Evolutionary conservation across 2,329 filamentous ascomycete genomes (phyloP).

Genomic region (Colletotrichum sp.): DNA sequence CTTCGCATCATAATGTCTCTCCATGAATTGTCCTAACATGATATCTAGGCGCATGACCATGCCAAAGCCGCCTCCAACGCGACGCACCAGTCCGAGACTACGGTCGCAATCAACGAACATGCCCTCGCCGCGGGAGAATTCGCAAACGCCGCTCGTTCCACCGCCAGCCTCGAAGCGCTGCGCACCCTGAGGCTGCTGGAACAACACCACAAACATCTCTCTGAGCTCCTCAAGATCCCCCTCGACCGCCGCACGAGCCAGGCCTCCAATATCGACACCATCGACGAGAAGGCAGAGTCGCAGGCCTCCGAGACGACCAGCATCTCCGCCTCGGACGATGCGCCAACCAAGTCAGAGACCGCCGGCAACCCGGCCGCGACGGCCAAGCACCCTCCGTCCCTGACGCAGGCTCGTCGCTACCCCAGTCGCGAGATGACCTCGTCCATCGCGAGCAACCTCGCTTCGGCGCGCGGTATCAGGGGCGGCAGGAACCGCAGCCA

Average conservation of each 20-base stretch:
- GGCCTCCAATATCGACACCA: slow-evolving; percentile 31
- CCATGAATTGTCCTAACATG: background rate
- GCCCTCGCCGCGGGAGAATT: slow-evolving; percentile 89
- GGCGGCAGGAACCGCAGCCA: slow-evolving; percentile 64
- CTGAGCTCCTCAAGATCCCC: slow-evolving; percentile 78
- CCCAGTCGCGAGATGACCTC: slow-evolving; percentile 74
- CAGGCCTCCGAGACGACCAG: slow-evolving; percentile 1
- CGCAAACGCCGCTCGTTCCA: slow-evolving; percentile 77
- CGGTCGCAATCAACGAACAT: slow-evolving; percentile 86
- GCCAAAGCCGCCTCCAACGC: slow-evolving; percentile 83
- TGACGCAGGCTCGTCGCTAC: slow-evolving; percentile 52
- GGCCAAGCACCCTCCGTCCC: slow-evolving; percentile 28
- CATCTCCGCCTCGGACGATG: background rate
- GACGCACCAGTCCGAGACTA: slow-evolving; percentile 75
- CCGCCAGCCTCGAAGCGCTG: slow-evolving; percentile 73
- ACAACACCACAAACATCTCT: slow-evolving; percentile 83
- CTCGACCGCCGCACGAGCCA: slow-evolving; percentile 53
- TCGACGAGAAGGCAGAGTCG: slow-evolving; percentile 40
- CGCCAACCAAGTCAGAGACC: slow-evolving; percentile 24
- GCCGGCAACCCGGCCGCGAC: slow-evolving; percentile 25
- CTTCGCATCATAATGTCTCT: slow-evolving; percentile 25
- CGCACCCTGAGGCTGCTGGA: slow-evolving; percentile 86
- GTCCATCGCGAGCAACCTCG: slow-evolving; percentile 87
- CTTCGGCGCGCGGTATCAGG: slow-evolving; percentile 82
- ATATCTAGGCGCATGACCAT: slow-evolving; percentile 81